phyloP scores from a whole-genome alignment of 1,284 basidiomycete species.

The Sporisorium iseilematis-ciliati region DNA sequence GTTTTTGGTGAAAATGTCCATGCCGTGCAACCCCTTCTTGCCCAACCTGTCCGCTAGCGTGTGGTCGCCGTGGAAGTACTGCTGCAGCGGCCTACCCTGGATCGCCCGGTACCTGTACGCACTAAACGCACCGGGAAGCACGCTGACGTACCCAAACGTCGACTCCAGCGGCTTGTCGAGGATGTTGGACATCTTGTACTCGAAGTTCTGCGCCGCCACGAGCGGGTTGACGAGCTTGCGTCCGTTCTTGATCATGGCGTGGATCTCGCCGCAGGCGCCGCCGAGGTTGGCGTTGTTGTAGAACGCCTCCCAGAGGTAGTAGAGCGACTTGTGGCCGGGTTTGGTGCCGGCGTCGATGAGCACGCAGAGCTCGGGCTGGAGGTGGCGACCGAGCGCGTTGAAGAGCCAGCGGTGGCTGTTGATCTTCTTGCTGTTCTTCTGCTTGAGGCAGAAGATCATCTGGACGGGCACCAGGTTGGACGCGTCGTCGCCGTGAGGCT shows the following conservation, averaged over 20 bases:
- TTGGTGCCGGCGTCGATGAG: conserved; percentile 69
- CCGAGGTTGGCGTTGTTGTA: conserved; percentile 68
- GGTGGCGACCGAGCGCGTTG: conserved; percentile 88
- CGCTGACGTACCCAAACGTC: conserved; percentile 89
- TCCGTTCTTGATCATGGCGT: conserved; percentile 67
- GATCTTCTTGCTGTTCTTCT: conserved; percentile 85
- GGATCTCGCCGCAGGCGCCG: conserved; percentile 69
- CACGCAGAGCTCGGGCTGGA: conserved; percentile 67
- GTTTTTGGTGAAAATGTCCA: conserved; percentile 91
- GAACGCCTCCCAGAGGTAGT: conserved; percentile 69
- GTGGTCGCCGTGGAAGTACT: conserved; percentile 99
- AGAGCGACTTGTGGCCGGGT: conserved; percentile 66
- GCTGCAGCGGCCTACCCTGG: conserved; percentile 89
- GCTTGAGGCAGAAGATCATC: conserved; percentile 93
- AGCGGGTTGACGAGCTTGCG: conserved; percentile 68
- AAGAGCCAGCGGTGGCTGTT: conserved; percentile 87
- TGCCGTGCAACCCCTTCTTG: conserved; percentile 92
- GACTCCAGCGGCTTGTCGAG: conserved; percentile 90
- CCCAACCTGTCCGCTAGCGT: conserved; percentile 84
- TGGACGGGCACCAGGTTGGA: conserved; percentile 90
- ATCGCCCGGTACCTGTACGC: conserved; percentile 93
- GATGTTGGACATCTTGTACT: conserved; percentile 90
- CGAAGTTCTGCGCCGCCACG: conserved; percentile 88
- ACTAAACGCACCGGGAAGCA: conserved; percentile 95
- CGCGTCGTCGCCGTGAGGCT: conserved; percentile 85